Base-by-base conservation (phyloP, 441 rosid species). In the Breynia disticha region DNA sequence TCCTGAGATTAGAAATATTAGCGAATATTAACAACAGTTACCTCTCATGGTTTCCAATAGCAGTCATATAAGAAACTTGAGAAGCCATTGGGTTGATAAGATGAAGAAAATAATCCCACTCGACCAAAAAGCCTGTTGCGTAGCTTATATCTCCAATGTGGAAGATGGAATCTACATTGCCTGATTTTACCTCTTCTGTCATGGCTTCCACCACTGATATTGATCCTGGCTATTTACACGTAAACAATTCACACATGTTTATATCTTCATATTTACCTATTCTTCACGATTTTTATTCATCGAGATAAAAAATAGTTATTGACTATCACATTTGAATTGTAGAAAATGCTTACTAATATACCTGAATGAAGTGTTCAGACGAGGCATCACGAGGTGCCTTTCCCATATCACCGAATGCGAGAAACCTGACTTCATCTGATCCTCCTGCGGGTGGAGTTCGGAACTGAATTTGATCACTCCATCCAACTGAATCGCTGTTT, bases 81-180 rank as follows among this genome's bases (percentile, higher is more conserved):
- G 87, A 84, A 13, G 91, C 87, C 57, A 79, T 2, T 14, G 82
- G 87, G 16, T 8, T 54, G 37, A 81, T 76, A 18, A 67, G 86
- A 12, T 76, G 62, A 43, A 84, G 86, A 62, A 84, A 84, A 65
- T 46, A 84, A 47, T 84, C 87, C 91, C 87, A 84, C 67, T 84
- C 93, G 9, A 79, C 93, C 42, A 79, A 61, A 53, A 81, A 84
- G 4, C 93, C 93, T 0, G 93, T 84, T 16, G 93, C 87, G 42
- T 84, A 84, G 71, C 93, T 81, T 56, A 84, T 81, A 62, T 81
- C 93, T 60, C 93, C 93, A 46, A 81, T 81, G 76, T 84, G 93
- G 67, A 84, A 84, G 64, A 81, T 68, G 28, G 84, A 68, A 52
- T 81, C 81, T 18, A 77, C 76, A 12, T 59, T 74, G 6, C 84